Evolutionary conservation across 306 rosid genomes (phyloP), one percentile per base, ranked within the genome.

Genomic region (Prunus kanzakura): DNA sequence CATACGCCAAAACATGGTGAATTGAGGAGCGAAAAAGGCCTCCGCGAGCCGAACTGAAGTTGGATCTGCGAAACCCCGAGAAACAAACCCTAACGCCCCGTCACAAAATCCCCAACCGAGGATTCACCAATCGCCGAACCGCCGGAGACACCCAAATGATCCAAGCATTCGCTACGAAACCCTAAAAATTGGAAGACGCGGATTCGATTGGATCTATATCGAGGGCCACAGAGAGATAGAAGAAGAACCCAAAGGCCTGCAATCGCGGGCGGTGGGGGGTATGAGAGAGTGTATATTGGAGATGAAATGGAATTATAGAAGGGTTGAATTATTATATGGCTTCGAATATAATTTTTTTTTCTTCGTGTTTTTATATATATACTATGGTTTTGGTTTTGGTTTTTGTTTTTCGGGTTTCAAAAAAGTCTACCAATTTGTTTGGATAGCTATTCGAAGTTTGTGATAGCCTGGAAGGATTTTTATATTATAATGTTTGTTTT

Each of bases 1-100:
- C 97, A 96, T 96, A 64, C 97, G 97, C 99, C 99, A 96, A 83
- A 96, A 96, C 99, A 96, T 96, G 74, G 67, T 91, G 86, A 87
- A 86, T 79, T 78, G 58, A 4, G 50, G 71, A 67, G 73, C 20
- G 32, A 76, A 67, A 80, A 41, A n/a, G 27, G 68, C 74, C 78
- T 43, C 35, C 71, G 35, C 62, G 51, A 22, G 78, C 55, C 69
- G 45, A 83, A 76, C 47, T n/a, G 61, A 61, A 75, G 32, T 76
- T 89, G 88, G 98, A 96, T 96, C 97, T 89, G 82, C 84, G 81
- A 82, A 68, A 76, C 65, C 85, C 80, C 89, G 83, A 6, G 64
- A 58, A 74, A 7, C 13, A 64, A 91, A 90, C 93, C 97, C 97
- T 91, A 89, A 83, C 80, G 80, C 79, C 77, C 64, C 43, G 23